Conservation (phyloP, 257 asterid species). For the Solanum dulcamara region DNA sequence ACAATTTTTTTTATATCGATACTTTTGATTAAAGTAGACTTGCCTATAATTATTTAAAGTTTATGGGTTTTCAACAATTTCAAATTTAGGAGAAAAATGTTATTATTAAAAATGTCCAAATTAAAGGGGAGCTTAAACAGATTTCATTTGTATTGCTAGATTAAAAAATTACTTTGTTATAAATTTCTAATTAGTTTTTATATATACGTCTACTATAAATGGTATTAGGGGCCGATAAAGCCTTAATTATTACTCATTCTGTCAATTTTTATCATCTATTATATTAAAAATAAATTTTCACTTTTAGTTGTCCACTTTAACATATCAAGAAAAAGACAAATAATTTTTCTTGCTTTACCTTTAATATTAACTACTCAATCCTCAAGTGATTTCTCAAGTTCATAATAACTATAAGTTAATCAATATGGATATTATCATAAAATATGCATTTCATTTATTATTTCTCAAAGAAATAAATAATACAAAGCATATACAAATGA, state of each 20-base stretch:
- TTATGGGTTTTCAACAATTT: too few relatives aligned
- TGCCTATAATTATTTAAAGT: too few relatives aligned
- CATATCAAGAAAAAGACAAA: background rate
- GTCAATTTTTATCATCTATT: background rate
- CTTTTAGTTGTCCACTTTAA: background rate
- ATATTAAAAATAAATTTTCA: background rate
- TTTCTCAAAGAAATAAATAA: background rate
- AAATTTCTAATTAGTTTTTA: too few relatives aligned
- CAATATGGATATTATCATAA: background rate
- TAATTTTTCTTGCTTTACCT: background rate
- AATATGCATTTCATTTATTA: background rate
- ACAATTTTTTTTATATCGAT: too few relatives aligned
- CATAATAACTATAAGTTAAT: background rate
- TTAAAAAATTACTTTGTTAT: too few relatives aligned
- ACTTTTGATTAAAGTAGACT: too few relatives aligned
- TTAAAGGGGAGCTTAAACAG: too few relatives aligned
- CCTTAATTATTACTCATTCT: background rate
- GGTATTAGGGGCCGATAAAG: background rate
- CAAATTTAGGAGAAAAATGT: too few relatives aligned
- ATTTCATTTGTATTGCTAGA: too few relatives aligned
- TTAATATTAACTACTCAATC: background rate
- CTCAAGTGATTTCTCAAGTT: background rate
- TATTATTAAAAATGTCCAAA: too few relatives aligned
- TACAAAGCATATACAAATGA: too few relatives aligned
- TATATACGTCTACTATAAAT: background rate